Percentiles rank a stretch among this genome's conserved stretches.
phyloP scores from a whole-genome alignment of 2,329 filamentous ascomycete species.

The Thelonectria rubi region DNA sequence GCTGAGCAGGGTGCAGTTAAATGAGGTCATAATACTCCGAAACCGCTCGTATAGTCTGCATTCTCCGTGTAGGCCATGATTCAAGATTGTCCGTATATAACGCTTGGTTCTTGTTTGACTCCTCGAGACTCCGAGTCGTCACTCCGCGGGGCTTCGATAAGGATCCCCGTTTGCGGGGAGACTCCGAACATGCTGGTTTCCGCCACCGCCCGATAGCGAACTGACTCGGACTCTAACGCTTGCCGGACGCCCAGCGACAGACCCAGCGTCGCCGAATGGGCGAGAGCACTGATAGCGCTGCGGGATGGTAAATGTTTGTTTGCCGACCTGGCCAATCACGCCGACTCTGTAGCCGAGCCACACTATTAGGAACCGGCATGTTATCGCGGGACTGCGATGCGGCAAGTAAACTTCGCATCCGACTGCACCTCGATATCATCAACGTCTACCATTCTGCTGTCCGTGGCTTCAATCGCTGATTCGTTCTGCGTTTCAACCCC shows the following conservation, averaged over 20 bases:
- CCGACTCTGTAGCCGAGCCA: conserved; percentile 1
- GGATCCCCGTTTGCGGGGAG: neutral
- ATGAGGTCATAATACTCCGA: too few species aligned
- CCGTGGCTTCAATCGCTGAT: neutral
- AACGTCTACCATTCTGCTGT: neutral
- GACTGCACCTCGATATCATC: neutral
- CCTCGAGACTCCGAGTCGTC: too few species aligned
- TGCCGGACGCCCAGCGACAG: conserved; percentile 32
- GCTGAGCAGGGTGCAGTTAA: too few species aligned
- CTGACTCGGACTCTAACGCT: conserved; percentile 1
- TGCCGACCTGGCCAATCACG: conserved; percentile 35
- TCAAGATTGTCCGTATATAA: too few species aligned
- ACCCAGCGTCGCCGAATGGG: neutral
- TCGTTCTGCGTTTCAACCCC: neutral
- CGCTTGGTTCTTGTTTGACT: too few species aligned
- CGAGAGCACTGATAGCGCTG: neutral
- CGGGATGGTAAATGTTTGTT: neutral
- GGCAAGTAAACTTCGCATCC: neutral
- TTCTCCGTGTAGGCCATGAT: too few species aligned
- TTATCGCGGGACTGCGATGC: conserved; percentile 9
- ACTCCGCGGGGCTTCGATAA: neutral
- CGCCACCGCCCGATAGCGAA: neutral
- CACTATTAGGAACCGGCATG: conserved; percentile 12
- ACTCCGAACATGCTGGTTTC: neutral
- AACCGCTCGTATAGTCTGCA: too few species aligned